Conservation (phyloP, 306 rosid genomes). For the Citrullus amarus region DNA sequence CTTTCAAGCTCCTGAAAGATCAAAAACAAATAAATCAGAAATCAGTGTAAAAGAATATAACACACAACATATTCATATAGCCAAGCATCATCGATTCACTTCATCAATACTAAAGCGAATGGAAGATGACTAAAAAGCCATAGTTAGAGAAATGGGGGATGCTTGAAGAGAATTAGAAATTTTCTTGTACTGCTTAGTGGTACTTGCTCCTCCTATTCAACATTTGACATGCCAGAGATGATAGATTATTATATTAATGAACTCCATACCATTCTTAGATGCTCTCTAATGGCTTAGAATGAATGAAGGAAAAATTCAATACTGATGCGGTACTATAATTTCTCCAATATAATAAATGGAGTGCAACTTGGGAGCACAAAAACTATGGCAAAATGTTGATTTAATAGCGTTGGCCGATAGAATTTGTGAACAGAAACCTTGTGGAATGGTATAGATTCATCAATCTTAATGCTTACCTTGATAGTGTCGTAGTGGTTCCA, state of each 20-base stretch:
- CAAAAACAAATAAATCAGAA: background rate
- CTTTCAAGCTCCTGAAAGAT: conserved; percentile 48
- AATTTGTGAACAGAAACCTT: background rate
- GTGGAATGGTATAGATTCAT: background rate
- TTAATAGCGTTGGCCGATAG: background rate
- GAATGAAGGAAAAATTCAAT: background rate
- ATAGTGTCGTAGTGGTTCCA: conserved; percentile 30
- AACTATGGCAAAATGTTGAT: background rate
- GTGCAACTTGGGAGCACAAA: background rate
- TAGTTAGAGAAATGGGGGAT: background rate
- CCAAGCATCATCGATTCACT: background rate
- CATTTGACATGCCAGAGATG: background rate
- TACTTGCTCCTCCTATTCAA: no score
- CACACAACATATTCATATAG: no score
- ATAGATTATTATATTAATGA: background rate
- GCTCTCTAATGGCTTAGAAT: background rate
- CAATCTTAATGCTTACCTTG: conserved; percentile 11
- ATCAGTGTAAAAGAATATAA: background rate
- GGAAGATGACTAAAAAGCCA: background rate
- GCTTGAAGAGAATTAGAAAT: background rate
- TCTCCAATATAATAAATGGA: background rate
- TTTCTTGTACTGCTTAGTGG: background rate
- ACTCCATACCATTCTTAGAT: background rate
- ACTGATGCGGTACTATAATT: no score
- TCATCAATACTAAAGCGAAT: background rate